A percentile compares a stretch with the other conserved stretches of the same genome.
phyloP scores from a whole-genome alignment of 169 alveolate species.

The Plasmodium billcollinsi region DNA sequence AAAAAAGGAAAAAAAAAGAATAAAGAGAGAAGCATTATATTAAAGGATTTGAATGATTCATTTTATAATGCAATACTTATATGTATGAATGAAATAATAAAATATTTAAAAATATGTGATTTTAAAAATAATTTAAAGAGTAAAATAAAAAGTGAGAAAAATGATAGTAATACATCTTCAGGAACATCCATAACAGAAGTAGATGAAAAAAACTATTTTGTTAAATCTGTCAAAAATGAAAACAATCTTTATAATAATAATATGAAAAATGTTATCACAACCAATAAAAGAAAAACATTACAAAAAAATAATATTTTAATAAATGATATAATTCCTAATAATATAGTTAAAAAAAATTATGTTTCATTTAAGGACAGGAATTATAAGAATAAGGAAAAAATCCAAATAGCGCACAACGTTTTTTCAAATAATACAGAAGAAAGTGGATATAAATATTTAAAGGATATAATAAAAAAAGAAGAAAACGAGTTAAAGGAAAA shows the following conservation, averaged over 20 bases:
- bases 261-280: constrained; percentile 42
- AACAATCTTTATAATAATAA: constrained; percentile 40
- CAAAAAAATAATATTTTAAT: neutral
- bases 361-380: constrained; percentile 6
- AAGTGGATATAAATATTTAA: constrained; percentile 43
- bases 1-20: constrained; percentile 16
- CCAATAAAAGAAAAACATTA: constrained; percentile 27
- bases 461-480: constrained; percentile 55
- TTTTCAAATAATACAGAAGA: constrained; percentile 61
- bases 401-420: neutral
- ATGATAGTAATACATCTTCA: neutral
- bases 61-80: constrained; percentile 66
- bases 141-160: constrained; percentile 13
- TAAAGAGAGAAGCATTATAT: constrained; percentile 18
- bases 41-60: constrained; percentile 52
- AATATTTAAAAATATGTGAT: constrained; percentile 28
- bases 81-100: constrained; percentile 65
- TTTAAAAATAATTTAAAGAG: neutral
- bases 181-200: neutral
- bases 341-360: neutral
- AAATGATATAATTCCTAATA: neutral
- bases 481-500: constrained; percentile 44
- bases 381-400: neutral
- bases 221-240: constrained; percentile 58
- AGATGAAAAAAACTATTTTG: constrained; percentile 48